These are phyloP conservation scores for Xylariomycetidae sp. DNA, from an alignment of 2,329 filamentous ascomycete genomes.

Conservation along the genomic window DNA sequence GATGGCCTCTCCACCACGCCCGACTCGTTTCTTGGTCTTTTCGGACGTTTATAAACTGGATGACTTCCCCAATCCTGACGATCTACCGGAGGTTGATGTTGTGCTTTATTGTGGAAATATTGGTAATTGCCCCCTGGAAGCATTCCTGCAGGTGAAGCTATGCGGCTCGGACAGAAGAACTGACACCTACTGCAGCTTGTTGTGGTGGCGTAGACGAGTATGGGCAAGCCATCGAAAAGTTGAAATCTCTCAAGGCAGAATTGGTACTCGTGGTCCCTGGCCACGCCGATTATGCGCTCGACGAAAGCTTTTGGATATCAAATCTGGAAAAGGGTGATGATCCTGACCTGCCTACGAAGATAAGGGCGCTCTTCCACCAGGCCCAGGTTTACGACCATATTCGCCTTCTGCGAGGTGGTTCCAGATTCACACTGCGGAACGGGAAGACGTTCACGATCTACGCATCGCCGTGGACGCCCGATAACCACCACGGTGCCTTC, in stretches of 20 bases:
- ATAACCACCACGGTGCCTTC: slow-evolving; percentile 25
- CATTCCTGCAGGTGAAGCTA: background rate
- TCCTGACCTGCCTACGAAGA: background rate
- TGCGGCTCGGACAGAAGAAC: background rate
- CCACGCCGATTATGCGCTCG: slow-evolving; percentile 27
- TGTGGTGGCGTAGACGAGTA: slow-evolving; percentile 25
- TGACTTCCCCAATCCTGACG: slow-evolving; percentile 4
- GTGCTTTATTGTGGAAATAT: slow-evolving; percentile 34
- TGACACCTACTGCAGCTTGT: slow-evolving; percentile 9
- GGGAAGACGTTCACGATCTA: slow-evolving; percentile 26
- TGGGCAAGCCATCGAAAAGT: slow-evolving; percentile 19
- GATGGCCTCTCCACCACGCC: too few relatives aligned
- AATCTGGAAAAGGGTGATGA: background rate
- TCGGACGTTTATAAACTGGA: slow-evolving; percentile 3
- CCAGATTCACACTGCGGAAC: slow-evolving; percentile 22
- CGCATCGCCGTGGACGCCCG: slow-evolving; percentile 26
- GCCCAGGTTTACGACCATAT: background rate
- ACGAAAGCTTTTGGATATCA: background rate
- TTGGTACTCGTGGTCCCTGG: slow-evolving; percentile 31
- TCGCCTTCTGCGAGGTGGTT: slow-evolving; percentile 23
- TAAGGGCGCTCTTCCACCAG: background rate
- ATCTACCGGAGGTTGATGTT: slow-evolving; percentile 25
- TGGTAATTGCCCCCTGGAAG: slow-evolving; percentile 11
- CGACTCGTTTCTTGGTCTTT: slow-evolving; percentile 1
- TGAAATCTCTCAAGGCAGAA: slow-evolving; percentile 23